phyloP scores from a whole-genome alignment of 108 stramenopile genomes.

The Skeletonema potamos region DNA sequence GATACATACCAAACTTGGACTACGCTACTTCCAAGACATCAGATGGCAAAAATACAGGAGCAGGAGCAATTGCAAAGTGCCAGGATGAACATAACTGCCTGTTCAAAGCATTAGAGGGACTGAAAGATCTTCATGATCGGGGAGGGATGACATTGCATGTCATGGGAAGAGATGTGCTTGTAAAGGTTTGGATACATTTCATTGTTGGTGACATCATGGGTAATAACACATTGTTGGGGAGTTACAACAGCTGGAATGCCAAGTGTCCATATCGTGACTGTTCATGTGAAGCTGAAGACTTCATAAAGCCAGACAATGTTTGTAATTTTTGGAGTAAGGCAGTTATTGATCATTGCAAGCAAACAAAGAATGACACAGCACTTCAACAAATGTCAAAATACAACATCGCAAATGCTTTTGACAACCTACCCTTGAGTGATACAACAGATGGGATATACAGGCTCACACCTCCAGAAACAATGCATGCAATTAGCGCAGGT shows the following conservation, averaged over 20 bases:
- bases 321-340: background rate
- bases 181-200: background rate
- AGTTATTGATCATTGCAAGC: background rate
- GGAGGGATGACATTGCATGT: background rate
- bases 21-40: background rate
- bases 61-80: background rate
- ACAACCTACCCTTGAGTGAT: background rate
- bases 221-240: background rate
- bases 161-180: background rate
- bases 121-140: background rate
- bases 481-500: background rate
- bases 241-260: background rate
- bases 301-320: background rate
- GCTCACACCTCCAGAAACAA: background rate
- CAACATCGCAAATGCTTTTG: background rate
- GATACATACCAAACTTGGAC: slow-evolving; percentile 8
- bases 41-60: background rate
- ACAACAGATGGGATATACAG: background rate
- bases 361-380: background rate
- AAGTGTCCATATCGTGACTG: background rate
- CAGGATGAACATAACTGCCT: background rate
- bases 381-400: background rate
- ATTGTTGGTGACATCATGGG: background rate
- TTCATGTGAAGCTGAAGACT: no score
- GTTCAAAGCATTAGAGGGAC: background rate